These are phyloP conservation scores for Suhomyces sp. DNA, from an alignment of 805 yeast species.

Conservation along the genomic window DNA sequence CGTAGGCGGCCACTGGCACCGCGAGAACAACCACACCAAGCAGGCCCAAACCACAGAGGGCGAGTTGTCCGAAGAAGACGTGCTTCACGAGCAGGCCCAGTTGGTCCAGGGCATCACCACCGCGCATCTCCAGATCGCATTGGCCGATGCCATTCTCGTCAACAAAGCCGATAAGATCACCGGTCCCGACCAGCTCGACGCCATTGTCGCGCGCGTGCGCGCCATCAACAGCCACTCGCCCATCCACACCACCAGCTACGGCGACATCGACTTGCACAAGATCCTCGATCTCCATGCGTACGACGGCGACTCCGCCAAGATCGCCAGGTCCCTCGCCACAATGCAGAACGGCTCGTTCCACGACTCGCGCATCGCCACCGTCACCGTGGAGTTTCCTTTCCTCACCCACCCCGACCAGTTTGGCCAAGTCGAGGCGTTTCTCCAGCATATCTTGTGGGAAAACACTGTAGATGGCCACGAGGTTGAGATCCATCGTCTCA, in stretches of 20 bases:
- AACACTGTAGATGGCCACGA: slow-evolving; percentile 36
- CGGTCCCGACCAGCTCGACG: slow-evolving; percentile 19
- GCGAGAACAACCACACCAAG: slow-evolving; percentile 30
- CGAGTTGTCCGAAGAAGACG: slow-evolving; percentile 19
- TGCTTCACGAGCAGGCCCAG: slow-evolving; percentile 30
- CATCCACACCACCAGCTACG: slow-evolving; percentile 62
- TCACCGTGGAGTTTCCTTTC: slow-evolving; percentile 43
- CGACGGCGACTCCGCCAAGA: slow-evolving; percentile 35
- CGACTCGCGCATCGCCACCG: slow-evolving; percentile 38
- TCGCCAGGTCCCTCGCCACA: slow-evolving; percentile 13
- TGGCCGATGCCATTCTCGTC: slow-evolving; percentile 79
- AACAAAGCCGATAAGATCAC: slow-evolving; percentile 67
- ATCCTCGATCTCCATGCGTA: slow-evolving; percentile 81
- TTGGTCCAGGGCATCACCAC: slow-evolving; percentile 56
- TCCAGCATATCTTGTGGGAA: slow-evolving; percentile 80
- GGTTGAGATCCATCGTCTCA: slow-evolving; percentile 76
- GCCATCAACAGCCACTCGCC: slow-evolving; percentile 70
- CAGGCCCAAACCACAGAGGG: slow-evolving; percentile 14
- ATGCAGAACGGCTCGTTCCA: slow-evolving; percentile 24
- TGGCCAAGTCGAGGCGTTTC: slow-evolving; percentile 51
- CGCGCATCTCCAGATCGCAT: slow-evolving; percentile 85
- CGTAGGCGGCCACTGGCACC: slow-evolving; percentile 68
- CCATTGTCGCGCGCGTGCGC: slow-evolving; percentile 38
- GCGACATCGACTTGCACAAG: slow-evolving; percentile 64
- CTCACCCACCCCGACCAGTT: slow-evolving; percentile 37